Conservation (phyloP, 139 green algal genomes). For the Parachlorella kessleri region DNA sequence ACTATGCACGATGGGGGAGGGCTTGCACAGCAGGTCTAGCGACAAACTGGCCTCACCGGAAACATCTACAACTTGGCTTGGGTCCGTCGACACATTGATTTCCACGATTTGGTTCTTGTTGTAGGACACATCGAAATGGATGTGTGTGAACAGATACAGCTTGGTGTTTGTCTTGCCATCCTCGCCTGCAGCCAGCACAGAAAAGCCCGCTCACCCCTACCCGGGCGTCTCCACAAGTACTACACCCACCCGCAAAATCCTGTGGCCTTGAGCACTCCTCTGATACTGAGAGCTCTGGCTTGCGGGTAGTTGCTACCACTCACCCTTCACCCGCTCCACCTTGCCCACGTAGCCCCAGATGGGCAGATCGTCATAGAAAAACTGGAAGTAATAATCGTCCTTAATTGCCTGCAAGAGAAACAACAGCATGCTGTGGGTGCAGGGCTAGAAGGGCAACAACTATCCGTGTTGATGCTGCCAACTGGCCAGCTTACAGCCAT, state of each 20-base stretch:
- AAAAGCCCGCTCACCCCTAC: too few species aligned
- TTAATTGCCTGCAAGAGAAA: slow-evolving; percentile 69
- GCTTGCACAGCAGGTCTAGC: neutral
- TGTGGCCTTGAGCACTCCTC: too few species aligned
- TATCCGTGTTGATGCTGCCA: too few species aligned
- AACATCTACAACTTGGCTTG: slow-evolving; percentile 22
- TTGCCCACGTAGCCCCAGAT: slow-evolving; percentile 97
- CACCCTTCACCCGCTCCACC: slow-evolving; percentile 65
- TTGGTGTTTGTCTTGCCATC: slow-evolving; percentile 37
- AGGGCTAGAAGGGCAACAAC: too few species aligned
- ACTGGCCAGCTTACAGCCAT: too few species aligned
- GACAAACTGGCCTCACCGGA: neutral
- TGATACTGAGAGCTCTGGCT: too few species aligned
- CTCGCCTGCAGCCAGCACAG: too few species aligned
- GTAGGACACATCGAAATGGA: slow-evolving; percentile 93
- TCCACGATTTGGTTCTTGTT: slow-evolving; percentile 89
- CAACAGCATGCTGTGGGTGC: too few species aligned
- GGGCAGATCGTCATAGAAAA: slow-evolving; percentile 94
- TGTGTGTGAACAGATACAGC: slow-evolving; percentile 92
- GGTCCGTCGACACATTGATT: slow-evolving; percentile 82
- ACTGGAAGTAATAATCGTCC: slow-evolving; percentile 99
- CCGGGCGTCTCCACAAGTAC: too few species aligned
- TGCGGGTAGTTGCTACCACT: neutral
- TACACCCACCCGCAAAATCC: too few species aligned
- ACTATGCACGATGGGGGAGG: neutral